Evolutionary conservation across 768 basidiomycete species (phyloP).

Genomic region (Kwoniella sp.): DNA sequence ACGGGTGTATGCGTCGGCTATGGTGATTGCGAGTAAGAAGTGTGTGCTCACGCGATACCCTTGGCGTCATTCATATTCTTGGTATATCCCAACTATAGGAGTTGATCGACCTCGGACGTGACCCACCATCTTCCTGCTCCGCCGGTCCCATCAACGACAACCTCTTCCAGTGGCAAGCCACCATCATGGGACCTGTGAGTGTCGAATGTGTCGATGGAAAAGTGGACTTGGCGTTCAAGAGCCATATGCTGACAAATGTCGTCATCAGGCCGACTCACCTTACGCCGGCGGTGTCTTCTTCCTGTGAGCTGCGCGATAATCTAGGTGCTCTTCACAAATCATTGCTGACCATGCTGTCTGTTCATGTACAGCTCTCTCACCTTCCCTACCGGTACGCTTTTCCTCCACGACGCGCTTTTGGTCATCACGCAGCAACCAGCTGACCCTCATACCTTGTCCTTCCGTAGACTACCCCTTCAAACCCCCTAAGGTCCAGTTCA

Average conservation of each 20-base stretch:
- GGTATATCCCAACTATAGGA: conserved; percentile 68
- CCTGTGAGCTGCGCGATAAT: conserved; percentile 53
- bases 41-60: conserved; percentile 27
- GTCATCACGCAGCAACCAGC: background rate
- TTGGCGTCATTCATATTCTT: background rate
- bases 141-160: conserved; percentile 97
- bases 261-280: conserved; percentile 85
- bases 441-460: background rate
- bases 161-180: conserved; percentile 99
- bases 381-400: conserved; percentile 55
- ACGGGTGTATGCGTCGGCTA: background rate
- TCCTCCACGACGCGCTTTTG: background rate
- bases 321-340: background rate
- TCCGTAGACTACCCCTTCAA: conserved; percentile 92
- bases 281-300: conserved; percentile 99
- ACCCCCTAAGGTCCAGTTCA: conserved; percentile 99
- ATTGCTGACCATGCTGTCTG: background rate
- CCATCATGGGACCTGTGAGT: conserved; percentile 98
- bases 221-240: too few species aligned
- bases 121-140: conserved; percentile 99
- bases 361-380: conserved; percentile 43
- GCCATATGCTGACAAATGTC: conserved; percentile 9
- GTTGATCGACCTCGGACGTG: conserved; percentile 97
- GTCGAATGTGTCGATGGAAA: too few species aligned
- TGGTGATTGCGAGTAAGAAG: background rate